These are phyloP conservation scores for Pogostemon cablin DNA, from an alignment of 257 asterid genomes.

Conservation along the genomic window DNA sequence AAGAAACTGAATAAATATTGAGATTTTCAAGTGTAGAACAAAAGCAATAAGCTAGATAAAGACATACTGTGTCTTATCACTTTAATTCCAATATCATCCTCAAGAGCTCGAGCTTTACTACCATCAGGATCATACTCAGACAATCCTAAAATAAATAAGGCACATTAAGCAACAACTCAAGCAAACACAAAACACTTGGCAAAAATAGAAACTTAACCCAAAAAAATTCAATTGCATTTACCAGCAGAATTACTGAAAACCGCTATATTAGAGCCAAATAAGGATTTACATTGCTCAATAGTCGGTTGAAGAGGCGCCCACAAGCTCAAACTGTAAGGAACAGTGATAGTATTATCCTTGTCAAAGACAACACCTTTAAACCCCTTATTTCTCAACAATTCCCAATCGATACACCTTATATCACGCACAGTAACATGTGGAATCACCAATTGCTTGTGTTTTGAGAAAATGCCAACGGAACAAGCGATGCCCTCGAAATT, in stretches of 20 bases:
- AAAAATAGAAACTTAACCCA: constrained; percentile 8
- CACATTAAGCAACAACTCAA: constrained; percentile 19
- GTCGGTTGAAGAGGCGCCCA: constrained; percentile 83
- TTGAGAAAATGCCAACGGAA: constrained; percentile 65
- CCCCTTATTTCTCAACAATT: constrained; percentile 74
- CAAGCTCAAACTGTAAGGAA: constrained; percentile 83
- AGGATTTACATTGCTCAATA: constrained; percentile 67
- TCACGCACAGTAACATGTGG: constrained; percentile 82
- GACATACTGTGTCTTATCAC: constrained; percentile 77
- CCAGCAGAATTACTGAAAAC: constrained; percentile 96
- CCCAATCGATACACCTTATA: constrained; percentile 82
- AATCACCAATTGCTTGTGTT: constrained; percentile 65
- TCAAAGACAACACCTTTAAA: constrained; percentile 93
- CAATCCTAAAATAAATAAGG: constrained; percentile 54
- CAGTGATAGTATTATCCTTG: constrained; percentile 90
- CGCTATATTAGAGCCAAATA: constrained; percentile 75
- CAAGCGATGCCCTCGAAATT: constrained; percentile 76
- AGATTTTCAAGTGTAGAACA: constrained; percentile 6
- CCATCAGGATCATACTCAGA: constrained; percentile 88
- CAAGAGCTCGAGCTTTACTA: constrained; percentile 72
- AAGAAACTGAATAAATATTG: not conserved
- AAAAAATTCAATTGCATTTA: constrained; percentile 29
- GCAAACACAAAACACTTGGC: not conserved
- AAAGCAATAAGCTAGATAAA: not conserved
- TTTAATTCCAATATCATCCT: constrained; percentile 79